phyloP scores from a whole-genome alignment of 2,329 filamentous ascomycete genomes.

The Aciculosporium take region DNA sequence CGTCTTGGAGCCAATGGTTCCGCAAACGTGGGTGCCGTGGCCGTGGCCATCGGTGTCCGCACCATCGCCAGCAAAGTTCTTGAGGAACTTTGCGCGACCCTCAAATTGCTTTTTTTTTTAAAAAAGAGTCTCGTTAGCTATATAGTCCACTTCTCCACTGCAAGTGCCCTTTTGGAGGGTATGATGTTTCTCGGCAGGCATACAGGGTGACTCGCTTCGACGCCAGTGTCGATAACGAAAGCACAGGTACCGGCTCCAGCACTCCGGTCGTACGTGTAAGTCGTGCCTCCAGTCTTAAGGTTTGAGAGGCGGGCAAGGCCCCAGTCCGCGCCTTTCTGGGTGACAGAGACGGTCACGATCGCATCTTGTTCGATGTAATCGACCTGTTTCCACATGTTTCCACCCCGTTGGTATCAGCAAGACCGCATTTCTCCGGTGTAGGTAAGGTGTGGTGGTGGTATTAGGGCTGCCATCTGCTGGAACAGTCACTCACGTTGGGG shows the following conservation, averaged over 20 bases:
- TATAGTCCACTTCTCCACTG: background rate
- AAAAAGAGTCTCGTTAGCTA: background rate
- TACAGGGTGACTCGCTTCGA: conserved; percentile 22
- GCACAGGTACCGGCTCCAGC: conserved; percentile 26
- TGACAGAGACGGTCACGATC: conserved; percentile 36
- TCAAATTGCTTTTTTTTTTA: conserved; percentile 21
- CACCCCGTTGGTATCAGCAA: background rate
- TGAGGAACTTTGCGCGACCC: conserved; percentile 25
- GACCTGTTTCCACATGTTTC: no score
- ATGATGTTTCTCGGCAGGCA: conserved; percentile 5
- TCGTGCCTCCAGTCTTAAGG: conserved; percentile 11
- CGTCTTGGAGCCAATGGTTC: conserved; percentile 26
- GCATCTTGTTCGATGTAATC: conserved; percentile 28
- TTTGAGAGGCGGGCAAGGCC: conserved; percentile 25
- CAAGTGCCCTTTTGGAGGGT: no score
- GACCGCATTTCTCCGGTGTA: background rate
- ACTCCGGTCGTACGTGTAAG: conserved; percentile 23
- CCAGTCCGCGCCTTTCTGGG: conserved; percentile 26
- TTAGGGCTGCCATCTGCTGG: no score
- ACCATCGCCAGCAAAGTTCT: conserved; percentile 22
- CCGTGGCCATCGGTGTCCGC: conserved; percentile 27
- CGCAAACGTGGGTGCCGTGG: conserved; percentile 34
- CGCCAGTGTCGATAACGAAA: conserved; percentile 33
- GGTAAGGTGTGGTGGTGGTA: no score
- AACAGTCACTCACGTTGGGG: conserved; percentile 11